Evolutionary conservation across 2,329 filamentous ascomycete species (phyloP), one percentile per base, ranked within the genome.

Genomic region (Dactylellina cionopaga): DNA sequence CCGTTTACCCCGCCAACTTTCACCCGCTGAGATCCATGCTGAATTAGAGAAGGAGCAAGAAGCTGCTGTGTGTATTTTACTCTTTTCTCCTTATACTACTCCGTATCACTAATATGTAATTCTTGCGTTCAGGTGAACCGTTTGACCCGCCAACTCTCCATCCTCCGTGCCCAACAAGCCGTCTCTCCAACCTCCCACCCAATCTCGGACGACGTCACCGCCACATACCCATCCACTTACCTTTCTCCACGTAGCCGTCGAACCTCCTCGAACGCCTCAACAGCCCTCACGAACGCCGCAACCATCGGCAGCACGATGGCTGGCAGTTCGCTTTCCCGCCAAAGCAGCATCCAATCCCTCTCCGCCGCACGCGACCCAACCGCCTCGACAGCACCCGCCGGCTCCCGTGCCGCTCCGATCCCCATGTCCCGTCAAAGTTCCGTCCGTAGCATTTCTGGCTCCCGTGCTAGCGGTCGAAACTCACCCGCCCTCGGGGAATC

Each of bases 31-130:
- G 80, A 84, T 98, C 73, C 92, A 97, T 80, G 84, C 91, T 70
- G 88, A 96, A 82, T 84, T 97, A 24, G 94, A 98, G 81, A 95
- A 96, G 80, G 94, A 98, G 79, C 93, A 98, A 77, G 94, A 98
- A 81, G 91, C 92, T 33, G 90, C 97, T 77, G 93, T 95, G 84
- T 75, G 88, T 82, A 33, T 33, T 17, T 4, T 43, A 5, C 11
- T 29, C 13, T 25, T 19, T 24, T 35, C 13, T 27, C 19, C 56
- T 39, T 5, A 2, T 19, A 31, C 33, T 27, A 17, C 22, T 13
- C n/a, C 25, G 33, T 10, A 22, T 17, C 5, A 10, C 25, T 56
- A 29, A 49, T 15, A 17, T 41, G n/a, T n/a, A 33, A 62, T 6
- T 31, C 27, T 37, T 43, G 10, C 9, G 10, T 11, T 43, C 78